Conservation (phyloP, 2,329 filamentous ascomycete species). For the Knoxdaviesia capensis region DNA sequence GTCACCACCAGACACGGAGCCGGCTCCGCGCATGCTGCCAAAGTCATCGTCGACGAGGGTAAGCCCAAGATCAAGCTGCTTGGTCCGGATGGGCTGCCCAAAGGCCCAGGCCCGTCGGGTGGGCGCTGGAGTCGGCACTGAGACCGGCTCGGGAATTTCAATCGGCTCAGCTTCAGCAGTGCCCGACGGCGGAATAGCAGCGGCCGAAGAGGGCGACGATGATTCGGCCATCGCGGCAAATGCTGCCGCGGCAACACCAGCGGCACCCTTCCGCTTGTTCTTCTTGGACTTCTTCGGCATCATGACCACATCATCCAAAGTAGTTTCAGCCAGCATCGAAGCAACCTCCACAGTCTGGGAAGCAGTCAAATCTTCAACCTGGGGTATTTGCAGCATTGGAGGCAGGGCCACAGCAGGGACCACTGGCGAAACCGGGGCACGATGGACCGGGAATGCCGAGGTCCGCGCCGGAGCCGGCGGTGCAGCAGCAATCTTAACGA, state of each 20-base stretch:
- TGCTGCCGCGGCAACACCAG: conserved; percentile 5
- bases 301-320: conserved; percentile 17
- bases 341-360: conserved; percentile 14
- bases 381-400: too few species aligned
- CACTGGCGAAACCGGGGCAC: too few species aligned
- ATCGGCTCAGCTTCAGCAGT: too few species aligned
- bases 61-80: conserved; percentile 32
- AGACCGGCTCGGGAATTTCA: background rate
- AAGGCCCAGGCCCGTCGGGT: conserved; percentile 31
- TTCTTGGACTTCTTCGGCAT: conserved; percentile 18
- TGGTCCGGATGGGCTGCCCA: conserved; percentile 29
- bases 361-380: too few species aligned
- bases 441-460: too few species aligned
- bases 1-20: conserved; percentile 6
- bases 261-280: conserved; percentile 8
- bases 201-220: too few species aligned
- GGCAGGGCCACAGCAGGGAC: too few species aligned
- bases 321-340: conserved; percentile 18
- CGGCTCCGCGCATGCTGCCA: conserved; percentile 26
- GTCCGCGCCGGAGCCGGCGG: conserved; percentile 7
- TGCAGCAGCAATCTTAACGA: conserved; percentile 9
- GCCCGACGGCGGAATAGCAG: too few species aligned
- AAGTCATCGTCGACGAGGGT: conserved; percentile 23
- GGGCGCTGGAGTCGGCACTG: background rate
- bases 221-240: background rate